A percentile compares a stretch with the other conserved stretches of the same genome.
Conservation (phyloP, 2,329 filamentous ascomycete species). For the Teratosphaeria pseudoeucalypti region DNA sequence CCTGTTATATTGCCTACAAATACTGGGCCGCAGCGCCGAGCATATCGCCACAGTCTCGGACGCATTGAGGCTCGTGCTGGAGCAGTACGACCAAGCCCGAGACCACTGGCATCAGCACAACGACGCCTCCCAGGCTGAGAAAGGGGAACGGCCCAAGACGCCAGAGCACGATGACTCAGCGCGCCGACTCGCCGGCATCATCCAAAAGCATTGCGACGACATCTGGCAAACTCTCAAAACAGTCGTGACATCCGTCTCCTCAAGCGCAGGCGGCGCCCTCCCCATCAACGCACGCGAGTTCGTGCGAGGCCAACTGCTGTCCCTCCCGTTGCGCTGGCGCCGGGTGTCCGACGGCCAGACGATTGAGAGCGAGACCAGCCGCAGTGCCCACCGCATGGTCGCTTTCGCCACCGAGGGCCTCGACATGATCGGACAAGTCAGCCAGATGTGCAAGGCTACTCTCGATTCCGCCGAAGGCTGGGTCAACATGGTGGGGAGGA, state of each 20-base stretch:
- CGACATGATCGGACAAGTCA: conserved; percentile 91
- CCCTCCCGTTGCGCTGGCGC: conserved; percentile 72
- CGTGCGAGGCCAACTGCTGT: conserved; percentile 74
- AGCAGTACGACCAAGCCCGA: conserved; percentile 60
- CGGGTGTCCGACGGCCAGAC: conserved; percentile 45
- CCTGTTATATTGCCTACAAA: conserved; percentile 71
- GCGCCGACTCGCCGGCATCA: conserved; percentile 61
- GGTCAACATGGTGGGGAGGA: conserved; percentile 50
- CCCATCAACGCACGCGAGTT: conserved; percentile 79
- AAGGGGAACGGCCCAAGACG: conserved; percentile 19
- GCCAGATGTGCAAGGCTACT: conserved; percentile 75
- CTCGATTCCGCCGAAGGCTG: conserved; percentile 84
- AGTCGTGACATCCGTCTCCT: conserved; percentile 75
- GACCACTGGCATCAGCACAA: conserved; percentile 35
- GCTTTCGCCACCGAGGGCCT: conserved; percentile 81
- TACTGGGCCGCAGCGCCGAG: conserved; percentile 71
- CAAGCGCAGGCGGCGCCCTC: conserved; percentile 80
- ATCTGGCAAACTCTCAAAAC: conserved; percentile 54
- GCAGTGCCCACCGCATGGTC: conserved; percentile 63
- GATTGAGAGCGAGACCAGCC: conserved; percentile 36
- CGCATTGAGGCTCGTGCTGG: conserved; percentile 62
- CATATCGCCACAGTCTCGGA: conserved; percentile 67
- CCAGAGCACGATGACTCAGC: conserved; percentile 29
- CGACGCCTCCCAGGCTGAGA: conserved; percentile 30
- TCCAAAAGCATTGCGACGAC: conserved; percentile 50